These are phyloP conservation scores for Candida sojae DNA, from an alignment of 1,139 yeast species.

Conservation along the genomic window DNA sequence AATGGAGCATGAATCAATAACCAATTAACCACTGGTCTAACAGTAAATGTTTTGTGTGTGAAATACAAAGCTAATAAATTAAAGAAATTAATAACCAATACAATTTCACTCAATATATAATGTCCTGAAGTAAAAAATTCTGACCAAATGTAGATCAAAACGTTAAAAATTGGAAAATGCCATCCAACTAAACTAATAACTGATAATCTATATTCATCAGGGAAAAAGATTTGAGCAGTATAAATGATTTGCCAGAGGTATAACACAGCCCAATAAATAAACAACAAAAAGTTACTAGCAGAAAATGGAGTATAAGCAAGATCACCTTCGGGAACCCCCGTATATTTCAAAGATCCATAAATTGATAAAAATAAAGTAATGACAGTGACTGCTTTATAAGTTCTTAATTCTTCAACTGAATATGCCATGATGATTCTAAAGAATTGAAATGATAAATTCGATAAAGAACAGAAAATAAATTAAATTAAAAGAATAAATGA, in stretches of 20 bases:
- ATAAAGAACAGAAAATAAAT: not conserved
- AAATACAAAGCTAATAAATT: slow-evolving; percentile 60
- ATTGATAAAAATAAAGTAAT: slow-evolving; percentile 54
- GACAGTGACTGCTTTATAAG: slow-evolving; percentile 47
- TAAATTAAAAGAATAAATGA: not conserved
- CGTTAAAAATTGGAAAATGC: slow-evolving; percentile 65
- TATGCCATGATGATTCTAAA: slow-evolving; percentile 8
- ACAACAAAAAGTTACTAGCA: slow-evolving; percentile 51
- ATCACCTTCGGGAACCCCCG: slow-evolving; percentile 22
- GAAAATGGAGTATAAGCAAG: slow-evolving; percentile 68
- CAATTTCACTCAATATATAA: slow-evolving; percentile 55
- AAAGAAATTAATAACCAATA: slow-evolving; percentile 57
- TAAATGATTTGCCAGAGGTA: slow-evolving; percentile 56
- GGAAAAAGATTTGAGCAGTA: slow-evolving; percentile 52
- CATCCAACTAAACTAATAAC: slow-evolving; percentile 47
- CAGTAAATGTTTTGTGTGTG: slow-evolving; percentile 58
- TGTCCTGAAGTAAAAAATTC: slow-evolving; percentile 57
- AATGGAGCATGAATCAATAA: slow-evolving; percentile 62
- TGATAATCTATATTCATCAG: slow-evolving; percentile 32
- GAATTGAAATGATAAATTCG: not conserved
- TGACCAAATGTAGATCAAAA: slow-evolving; percentile 62
- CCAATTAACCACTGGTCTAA: slow-evolving; percentile 52
- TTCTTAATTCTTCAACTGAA: slow-evolving; percentile 12
- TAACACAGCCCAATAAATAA: slow-evolving; percentile 60
- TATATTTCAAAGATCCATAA: slow-evolving; percentile 53